Conservation (phyloP, 1,284 basidiomycete species). For the Cutaneotrichosporon mucoides region DNA sequence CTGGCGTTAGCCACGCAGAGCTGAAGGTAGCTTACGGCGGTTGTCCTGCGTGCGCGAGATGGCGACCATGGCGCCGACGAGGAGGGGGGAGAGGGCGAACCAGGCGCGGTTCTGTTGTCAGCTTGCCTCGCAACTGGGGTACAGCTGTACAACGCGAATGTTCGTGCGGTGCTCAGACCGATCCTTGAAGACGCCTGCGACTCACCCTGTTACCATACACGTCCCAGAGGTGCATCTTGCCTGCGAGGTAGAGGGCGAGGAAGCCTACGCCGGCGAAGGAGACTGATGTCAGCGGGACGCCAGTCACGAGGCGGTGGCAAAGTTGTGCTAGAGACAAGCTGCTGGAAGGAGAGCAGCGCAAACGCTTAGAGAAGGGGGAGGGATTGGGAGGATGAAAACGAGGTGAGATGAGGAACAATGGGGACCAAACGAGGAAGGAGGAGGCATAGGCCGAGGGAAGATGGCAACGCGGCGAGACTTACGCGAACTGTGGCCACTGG, state of each 20-base stretch:
- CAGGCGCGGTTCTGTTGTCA: slow-evolving; percentile 68
- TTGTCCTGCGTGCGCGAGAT: slow-evolving; percentile 89
- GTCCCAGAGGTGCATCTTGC: slow-evolving; percentile 89
- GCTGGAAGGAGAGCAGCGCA: too few species aligned
- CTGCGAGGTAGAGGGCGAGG: slow-evolving; percentile 79
- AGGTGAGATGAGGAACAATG: not conserved
- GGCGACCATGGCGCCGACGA: slow-evolving; percentile 78
- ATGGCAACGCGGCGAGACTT: slow-evolving; percentile 5
- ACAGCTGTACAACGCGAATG: too few species aligned
- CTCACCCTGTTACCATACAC: slow-evolving; percentile 68
- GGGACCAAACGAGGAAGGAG: not conserved
- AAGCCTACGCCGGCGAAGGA: slow-evolving; percentile 91
- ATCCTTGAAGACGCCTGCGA: too few species aligned
- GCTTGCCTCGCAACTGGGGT: not conserved
- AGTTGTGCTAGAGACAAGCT: not conserved
- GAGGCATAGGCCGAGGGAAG: too few species aligned
- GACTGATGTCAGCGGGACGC: slow-evolving; percentile 52
- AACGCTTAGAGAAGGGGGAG: not conserved
- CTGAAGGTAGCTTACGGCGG: slow-evolving; percentile 58
- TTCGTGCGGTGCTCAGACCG: slow-evolving; percentile 7
- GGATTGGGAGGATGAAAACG: not conserved
- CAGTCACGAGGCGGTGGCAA: not conserved
- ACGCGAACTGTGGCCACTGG: slow-evolving; percentile 69
- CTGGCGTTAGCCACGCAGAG: slow-evolving; percentile 45
- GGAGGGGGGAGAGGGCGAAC: slow-evolving; percentile 70